phyloP scores from a whole-genome alignment of 116 monocot species.

The Zostera marina region DNA sequence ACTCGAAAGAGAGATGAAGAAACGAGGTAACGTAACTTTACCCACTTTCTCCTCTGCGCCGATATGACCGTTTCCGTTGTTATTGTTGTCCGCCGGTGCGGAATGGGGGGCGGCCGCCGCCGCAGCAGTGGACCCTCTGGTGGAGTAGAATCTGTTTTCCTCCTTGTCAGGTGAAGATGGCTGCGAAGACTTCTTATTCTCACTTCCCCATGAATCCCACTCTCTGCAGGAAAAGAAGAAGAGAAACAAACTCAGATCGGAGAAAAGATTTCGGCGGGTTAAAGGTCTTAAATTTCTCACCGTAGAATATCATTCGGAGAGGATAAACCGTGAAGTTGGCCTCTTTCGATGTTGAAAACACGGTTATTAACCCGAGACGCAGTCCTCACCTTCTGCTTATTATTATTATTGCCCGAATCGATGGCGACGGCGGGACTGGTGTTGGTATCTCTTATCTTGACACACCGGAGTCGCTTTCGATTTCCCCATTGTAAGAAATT shows the following conservation, averaged over 20 bases:
- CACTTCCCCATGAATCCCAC: constrained; percentile 8
- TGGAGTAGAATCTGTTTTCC: constrained; percentile 58
- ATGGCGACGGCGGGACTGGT: neutral
- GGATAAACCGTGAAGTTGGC: constrained; percentile 4
- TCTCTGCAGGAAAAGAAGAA: neutral
- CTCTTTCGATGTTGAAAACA: constrained; percentile 29
- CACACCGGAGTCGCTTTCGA: constrained; percentile 68
- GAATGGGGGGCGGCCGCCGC: constrained; percentile 8
- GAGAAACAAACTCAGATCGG: neutral
- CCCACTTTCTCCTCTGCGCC: constrained; percentile 8
- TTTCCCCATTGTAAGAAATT: constrained; percentile 81
- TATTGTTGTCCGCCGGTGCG: constrained; percentile 25
- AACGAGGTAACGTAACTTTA: constrained; percentile 33
- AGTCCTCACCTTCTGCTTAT: constrained; percentile 7
- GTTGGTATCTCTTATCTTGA: constrained; percentile 34
- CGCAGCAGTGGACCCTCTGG: constrained; percentile 33
- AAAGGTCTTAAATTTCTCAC: constrained; percentile 1
- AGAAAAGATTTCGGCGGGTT: constrained; percentile 13
- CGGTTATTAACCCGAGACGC: constrained; percentile 32
- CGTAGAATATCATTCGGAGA: constrained; percentile 6
- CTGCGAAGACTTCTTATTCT: constrained; percentile 26
- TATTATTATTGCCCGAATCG: constrained; percentile 14
- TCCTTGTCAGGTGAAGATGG: constrained; percentile 65
- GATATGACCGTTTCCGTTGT: constrained; percentile 1
- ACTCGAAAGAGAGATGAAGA: constrained; percentile 74